These are phyloP conservation scores for Prunus yedoensis DNA, from an alignment of 331 rosid genomes.

Conservation along the genomic window DNA sequence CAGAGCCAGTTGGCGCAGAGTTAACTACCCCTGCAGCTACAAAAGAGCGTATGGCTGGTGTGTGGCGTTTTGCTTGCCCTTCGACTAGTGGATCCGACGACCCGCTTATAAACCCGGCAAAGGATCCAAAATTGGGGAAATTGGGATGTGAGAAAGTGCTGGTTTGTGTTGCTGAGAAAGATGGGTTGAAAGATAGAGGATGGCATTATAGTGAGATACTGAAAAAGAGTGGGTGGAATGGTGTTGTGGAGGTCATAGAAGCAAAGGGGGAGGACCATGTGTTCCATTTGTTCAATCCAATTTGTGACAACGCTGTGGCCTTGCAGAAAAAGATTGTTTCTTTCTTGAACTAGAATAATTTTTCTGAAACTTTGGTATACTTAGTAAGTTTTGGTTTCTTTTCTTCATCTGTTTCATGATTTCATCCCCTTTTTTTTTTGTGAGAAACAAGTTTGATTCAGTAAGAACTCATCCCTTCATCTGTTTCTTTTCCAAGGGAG, in stretches of 20 bases:
- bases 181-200: conserved; percentile 13
- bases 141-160: conserved; percentile 29
- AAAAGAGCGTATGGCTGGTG: accelerated
- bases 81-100: conserved; percentile 16
- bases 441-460: no score
- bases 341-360: conserved; percentile 6
- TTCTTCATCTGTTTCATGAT: no score
- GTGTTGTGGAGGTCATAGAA: background rate
- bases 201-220: conserved; percentile 5
- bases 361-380: background rate
- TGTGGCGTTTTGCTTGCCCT: conserved; percentile 2
- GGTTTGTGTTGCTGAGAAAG: conserved; percentile 32
- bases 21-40: accelerated
- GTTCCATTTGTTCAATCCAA: conserved; percentile 14
- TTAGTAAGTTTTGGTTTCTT: no score
- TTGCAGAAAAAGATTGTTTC: conserved; percentile 6
- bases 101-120: conserved; percentile 12
- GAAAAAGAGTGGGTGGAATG: conserved; percentile 19
- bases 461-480: no score
- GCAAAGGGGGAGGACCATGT: conserved; percentile 12
- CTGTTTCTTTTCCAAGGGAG: no score
- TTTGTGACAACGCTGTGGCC: conserved; percentile 13
- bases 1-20: conserved; percentile 7
- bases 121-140: conserved; percentile 21
- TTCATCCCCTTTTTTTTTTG: no score